Base-by-base conservation (phyloP, 2,329 filamentous ascomycete genomes). In the Neofusicoccum umdonicola region DNA sequence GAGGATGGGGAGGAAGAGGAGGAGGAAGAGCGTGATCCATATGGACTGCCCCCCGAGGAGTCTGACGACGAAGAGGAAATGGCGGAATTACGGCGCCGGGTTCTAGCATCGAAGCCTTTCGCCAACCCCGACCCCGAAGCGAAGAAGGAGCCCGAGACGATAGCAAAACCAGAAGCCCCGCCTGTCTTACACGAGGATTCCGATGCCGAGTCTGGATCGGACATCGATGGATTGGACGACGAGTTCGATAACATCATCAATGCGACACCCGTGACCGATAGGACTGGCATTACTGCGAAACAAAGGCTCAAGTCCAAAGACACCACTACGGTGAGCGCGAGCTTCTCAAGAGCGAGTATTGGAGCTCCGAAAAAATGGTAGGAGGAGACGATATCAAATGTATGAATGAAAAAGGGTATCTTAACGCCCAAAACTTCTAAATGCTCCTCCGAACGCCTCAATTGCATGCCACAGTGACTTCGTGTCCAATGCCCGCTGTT, bases 201-300 rank as follows among this genome's bases (percentile, higher is more conserved):
- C 0, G 87, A 91, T 62, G 85, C 85, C 2, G 87, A 90, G 72
- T 88, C 90, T 1, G 90, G 90, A 66, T 91, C 89, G 3, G 90
- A 92, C 17, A 61, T 65, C 15, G 84, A 81, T 9, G 87, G 83
- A 1, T 85, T 87, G 15, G 90, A 95, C 62, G 90, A 90, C 52
- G 90, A 92, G 57, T 97, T 98, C 73, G 94, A 98, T 73, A 90
- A 90, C 69, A 96, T 99, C 76, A 96, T 97, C 73, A 88, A 93
- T 70, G 94, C 95, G 0, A 94, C 92, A 3, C 92, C 92, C 0
- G 87, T 96, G 17, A 97, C 93, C 0, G 94, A 97, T 75, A 87
- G 90, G 63, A 91, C 90, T 12, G 94, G 94, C 0, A 88, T 90
- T 50, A 80, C 83, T 45, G 84, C 86, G 2, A 87, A 86, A 69